phyloP scores from a whole-genome alignment of 2,329 filamentous ascomycete genomes.

The Aspergillus nomiae region DNA sequence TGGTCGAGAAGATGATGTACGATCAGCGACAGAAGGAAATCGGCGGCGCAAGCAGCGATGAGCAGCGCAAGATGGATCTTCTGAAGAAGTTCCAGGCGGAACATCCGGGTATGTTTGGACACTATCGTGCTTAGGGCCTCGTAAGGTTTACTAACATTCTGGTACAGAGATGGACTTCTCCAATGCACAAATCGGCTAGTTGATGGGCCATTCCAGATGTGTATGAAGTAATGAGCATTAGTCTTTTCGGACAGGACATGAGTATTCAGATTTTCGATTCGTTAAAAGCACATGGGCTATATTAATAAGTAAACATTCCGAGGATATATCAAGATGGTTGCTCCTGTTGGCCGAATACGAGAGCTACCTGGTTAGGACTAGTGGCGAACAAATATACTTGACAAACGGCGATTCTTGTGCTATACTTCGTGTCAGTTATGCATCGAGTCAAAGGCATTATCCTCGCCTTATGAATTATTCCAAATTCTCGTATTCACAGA shows the following conservation, averaged over 20 bases:
- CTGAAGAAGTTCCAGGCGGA: slow-evolving; percentile 89
- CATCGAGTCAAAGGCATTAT: background rate
- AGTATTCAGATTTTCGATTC: background rate
- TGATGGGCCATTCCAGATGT: slow-evolving; percentile 7
- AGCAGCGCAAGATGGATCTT: slow-evolving; percentile 92
- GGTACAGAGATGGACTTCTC: slow-evolving; percentile 66
- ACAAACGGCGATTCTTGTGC: background rate
- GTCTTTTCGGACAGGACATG: background rate
- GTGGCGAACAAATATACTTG: background rate
- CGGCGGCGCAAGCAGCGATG: slow-evolving; percentile 85
- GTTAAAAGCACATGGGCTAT: background rate
- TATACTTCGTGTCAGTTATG: background rate
- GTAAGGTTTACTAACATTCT: slow-evolving; percentile 6
- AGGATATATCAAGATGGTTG: background rate
- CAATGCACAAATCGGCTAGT: slow-evolving; percentile 62
- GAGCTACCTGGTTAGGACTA: slow-evolving; percentile 21
- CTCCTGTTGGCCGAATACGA: slow-evolving; percentile 21
- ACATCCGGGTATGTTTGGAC: slow-evolving; percentile 53
- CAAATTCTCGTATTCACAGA: background rate
- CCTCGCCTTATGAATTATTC: background rate
- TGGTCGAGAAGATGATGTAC: slow-evolving; percentile 99
- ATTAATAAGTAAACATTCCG: background rate
- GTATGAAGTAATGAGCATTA: slow-evolving; percentile 25
- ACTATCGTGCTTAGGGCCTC: background rate
- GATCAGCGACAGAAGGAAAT: slow-evolving; percentile 96